Conservation (phyloP, 768 basidiomycete species). For the Boletus coccyginus region DNA sequence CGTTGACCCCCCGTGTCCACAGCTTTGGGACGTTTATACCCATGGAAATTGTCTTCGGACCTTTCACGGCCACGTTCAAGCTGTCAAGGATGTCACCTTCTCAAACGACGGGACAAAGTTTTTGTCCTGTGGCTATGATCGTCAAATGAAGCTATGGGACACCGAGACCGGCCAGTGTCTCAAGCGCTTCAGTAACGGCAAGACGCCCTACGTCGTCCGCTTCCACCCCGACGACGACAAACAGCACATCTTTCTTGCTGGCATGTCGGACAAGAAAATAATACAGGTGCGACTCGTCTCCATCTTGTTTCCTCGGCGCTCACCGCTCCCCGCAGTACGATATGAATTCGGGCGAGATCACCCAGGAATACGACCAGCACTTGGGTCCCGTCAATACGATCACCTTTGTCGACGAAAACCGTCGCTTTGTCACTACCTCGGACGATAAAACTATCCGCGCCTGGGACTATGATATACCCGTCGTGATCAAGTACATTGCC, state of each 20-base stretch:
- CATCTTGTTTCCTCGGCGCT: not conserved
- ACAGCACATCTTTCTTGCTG: slow-evolving; percentile 93
- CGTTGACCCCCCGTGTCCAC: slow-evolving; percentile 7
- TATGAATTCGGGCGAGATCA: slow-evolving; percentile 91
- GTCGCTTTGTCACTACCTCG: slow-evolving; percentile 95
- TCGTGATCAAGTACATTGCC: slow-evolving; percentile 99
- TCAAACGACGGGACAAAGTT: slow-evolving; percentile 90
- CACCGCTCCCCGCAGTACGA: slow-evolving; percentile 65
- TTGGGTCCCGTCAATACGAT: slow-evolving; percentile 98
- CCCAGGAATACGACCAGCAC: slow-evolving; percentile 98
- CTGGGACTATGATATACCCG: slow-evolving; percentile 99
- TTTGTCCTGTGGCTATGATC: slow-evolving; percentile 91
- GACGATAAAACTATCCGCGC: slow-evolving; percentile 99
- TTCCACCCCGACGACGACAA: slow-evolving; percentile 98
- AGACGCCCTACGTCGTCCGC: slow-evolving; percentile 92
- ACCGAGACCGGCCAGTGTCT: slow-evolving; percentile 98
- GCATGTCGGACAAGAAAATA: slow-evolving; percentile 99
- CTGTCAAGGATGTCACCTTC: slow-evolving; percentile 95
- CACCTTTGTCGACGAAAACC: slow-evolving; percentile 97
- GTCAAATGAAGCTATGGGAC: slow-evolving; percentile 99
- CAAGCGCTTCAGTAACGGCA: slow-evolving; percentile 95
- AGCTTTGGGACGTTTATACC: slow-evolving; percentile 98
- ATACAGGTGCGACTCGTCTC: slow-evolving; percentile 66
- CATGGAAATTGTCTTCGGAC: slow-evolving; percentile 96
- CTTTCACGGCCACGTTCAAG: slow-evolving; percentile 95